phyloP scores from a whole-genome alignment of 2,329 filamentous ascomycete species.

The Hyphodiscus sp. region DNA sequence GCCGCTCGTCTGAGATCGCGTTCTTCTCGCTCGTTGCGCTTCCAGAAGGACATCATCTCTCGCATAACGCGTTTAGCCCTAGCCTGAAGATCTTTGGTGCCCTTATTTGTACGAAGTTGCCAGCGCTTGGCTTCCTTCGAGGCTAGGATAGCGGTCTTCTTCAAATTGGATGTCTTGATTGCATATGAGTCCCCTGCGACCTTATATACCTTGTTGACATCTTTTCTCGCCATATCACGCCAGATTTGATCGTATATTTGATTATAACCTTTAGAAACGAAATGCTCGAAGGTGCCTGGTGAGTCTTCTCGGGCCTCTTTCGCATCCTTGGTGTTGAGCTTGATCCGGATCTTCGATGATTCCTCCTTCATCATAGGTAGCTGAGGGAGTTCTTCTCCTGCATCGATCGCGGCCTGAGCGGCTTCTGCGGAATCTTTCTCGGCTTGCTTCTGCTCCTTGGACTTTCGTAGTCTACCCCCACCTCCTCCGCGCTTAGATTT shows the following conservation, averaged over 20 bases:
- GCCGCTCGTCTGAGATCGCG: conserved; percentile 89
- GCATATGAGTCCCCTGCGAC: conserved; percentile 79
- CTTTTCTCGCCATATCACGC: conserved; percentile 88
- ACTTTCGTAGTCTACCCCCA: conserved; percentile 74
- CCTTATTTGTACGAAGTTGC: conserved; percentile 98
- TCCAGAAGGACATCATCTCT: conserved; percentile 99
- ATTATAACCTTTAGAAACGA: conserved; percentile 87
- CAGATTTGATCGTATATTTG: conserved; percentile 97
- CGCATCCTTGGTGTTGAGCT: conserved; percentile 41
- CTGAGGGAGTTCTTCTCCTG: conserved; percentile 64
- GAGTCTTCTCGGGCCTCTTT: conserved; percentile 39
- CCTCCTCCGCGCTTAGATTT: conserved; percentile 43
- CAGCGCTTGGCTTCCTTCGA: conserved; percentile 96
- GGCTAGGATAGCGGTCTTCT: conserved; percentile 93
- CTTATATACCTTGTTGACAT: conserved; percentile 86
- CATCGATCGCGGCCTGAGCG: conserved; percentile 76
- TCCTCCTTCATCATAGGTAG: conserved; percentile 33
- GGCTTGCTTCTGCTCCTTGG: conserved; percentile 78
- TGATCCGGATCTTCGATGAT: conserved; percentile 53
- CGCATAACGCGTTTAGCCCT: conserved; percentile 97
- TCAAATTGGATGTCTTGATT: conserved; percentile 88
- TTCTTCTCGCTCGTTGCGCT: conserved; percentile 95
- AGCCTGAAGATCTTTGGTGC: conserved; percentile 94
- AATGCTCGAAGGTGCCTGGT: conserved; percentile 36
- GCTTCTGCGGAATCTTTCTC: conserved; percentile 78